Base-by-base conservation (phyloP, 2,329 filamentous ascomycete genomes). In the Aspergillus nomiae region DNA sequence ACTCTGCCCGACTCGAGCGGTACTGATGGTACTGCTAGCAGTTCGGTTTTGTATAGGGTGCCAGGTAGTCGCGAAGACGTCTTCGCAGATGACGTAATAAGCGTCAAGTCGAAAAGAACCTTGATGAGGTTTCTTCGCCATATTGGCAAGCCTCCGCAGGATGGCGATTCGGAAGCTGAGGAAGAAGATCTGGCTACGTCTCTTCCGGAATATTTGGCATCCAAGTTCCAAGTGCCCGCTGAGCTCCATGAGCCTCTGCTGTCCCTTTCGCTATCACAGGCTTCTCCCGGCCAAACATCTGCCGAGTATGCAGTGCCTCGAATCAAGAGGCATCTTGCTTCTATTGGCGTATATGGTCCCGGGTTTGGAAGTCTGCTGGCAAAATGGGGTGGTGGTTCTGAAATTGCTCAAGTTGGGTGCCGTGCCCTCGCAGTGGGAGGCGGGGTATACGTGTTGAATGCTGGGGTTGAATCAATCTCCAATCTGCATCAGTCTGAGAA, bases 81-180 rank as follows among this genome's bases (percentile, higher is more conserved):
- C 51, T 97, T 97, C 76, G 87, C 89, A 55, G 90, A 92, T 74
- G 86, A 87, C 41, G 84, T 84, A 28, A 91, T 98, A 61, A 87
- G 92, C 53, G 85, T 90, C 68, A 90, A 90, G 67, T 88, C 92
- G 7, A 98, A 98, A 81, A 89, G 94, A 59, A 86, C 87, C 11
- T 79, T 98, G 71, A 97, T 97, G 90, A 96, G 96, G 77, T 96
- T 97, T 71, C 84, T 98, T 72, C 94, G 94, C 76, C 94, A 95
- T 74, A 90, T 97, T 59, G 83, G 63, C 87, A 92, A 70, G 51
- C 56, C 71, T 36, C 62, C 60, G 11, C 90, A 89, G 71, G 86
- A 91, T 68, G 46, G 46, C 21, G 64, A 66, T 21, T 26, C 62
- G 9, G 48, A 45, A 24, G 14, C 58, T 24, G 61, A 59, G 34